Evolutionary conservation across 495 filamentous ascomycete species (phyloP), one percentile per base, ranked within the genome.

Genomic region (Trypethelium eluteriae): DNA sequence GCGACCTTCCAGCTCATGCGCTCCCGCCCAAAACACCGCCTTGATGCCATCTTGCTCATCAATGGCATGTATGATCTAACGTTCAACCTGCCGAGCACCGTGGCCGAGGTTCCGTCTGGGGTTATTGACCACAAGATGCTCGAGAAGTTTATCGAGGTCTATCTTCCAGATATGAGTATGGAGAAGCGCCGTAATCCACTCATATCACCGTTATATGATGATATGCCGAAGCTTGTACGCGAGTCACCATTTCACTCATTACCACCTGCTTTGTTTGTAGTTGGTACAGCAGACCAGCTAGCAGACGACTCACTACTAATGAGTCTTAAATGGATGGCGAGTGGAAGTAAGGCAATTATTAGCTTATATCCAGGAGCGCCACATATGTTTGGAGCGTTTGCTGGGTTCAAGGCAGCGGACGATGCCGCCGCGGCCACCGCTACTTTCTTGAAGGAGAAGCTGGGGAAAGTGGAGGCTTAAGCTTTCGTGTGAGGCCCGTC

Each of bases 251-350:
- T 59, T 36, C 7, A 36, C n/a, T 3, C 53, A 35, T 36, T 59
- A 36, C 53, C 53, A 10, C 32, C 53, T 34, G 53, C 32, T 34
- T 18, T 59, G 32, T 59, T 59, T 36, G 18, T 36, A 3, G n/a
- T 34, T 32, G 53, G 32, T 36, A 59, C 53, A 9, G 53, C 53
- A 32, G 53, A 59, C 36, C 32, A 34, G 53, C 5, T 59, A 35
- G 11, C 32, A 2, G 53, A 59, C 18, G 53, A 59, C 18, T 59
- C 53, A 32, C 36, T 59, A 36, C 14, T 35, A 18, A 59, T 59
- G 53, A 59, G 53, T 32, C n/a, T 59, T 10, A 59, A 59, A 18
- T 59, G 53, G 53, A 59, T 59, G 53, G 53, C 53, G 36, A 59
- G 53, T 59, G 53, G 53, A 34, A 59, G 53, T 14, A 4, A 59